Base-by-base conservation (phyloP, 495 filamentous ascomycete genomes). In the Penicillium riverlandense region DNA sequence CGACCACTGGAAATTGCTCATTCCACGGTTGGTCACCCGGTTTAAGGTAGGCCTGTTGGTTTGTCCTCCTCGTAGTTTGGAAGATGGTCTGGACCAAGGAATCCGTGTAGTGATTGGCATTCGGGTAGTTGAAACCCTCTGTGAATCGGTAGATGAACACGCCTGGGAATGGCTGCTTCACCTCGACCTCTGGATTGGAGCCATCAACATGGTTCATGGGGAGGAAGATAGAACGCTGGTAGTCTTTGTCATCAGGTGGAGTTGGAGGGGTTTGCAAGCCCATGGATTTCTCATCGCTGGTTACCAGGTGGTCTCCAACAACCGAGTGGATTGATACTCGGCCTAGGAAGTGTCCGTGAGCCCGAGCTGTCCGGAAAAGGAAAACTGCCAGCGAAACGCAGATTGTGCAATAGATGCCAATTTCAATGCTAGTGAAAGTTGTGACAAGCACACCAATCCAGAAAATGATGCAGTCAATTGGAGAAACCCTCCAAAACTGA, bases 101-200 rank as follows among this genome's bases (percentile, higher is more conserved):
- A 57, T 96, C 90, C 28, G 95, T 79, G 60, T 95, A 94, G 65
- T 92, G 86, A 58, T 85, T 85, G 29, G 88, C 88, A 53, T 95
- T 98, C 45, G 90, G 88, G 54, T 96, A 98, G 70, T 92, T 90
- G 74, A 94, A 96, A 32, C 90, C 90, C 70, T 98, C 92, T 2
- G 88, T 83, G 68, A 98, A 97, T 34, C 92, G 81, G 68, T 96
- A 98, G 61, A 98, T 96, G 71, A 97, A 97, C 53, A 98, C 81
- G 45, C 92, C 92, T 1, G 92, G 90, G 57, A 89, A 90, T 6
- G 92, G 92, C 48, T 77, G 80, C 45, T 84, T 69, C 8, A 95
- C 69, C 5, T 87, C 77, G 44, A 98, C 71, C 12, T 85, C 74
- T 1, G 94, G 92, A 60, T 98, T 98, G 11, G 86, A 90, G 38